Conservation (phyloP, 2,329 filamentous ascomycete species). For the Aureobasidium sp. region DNA sequence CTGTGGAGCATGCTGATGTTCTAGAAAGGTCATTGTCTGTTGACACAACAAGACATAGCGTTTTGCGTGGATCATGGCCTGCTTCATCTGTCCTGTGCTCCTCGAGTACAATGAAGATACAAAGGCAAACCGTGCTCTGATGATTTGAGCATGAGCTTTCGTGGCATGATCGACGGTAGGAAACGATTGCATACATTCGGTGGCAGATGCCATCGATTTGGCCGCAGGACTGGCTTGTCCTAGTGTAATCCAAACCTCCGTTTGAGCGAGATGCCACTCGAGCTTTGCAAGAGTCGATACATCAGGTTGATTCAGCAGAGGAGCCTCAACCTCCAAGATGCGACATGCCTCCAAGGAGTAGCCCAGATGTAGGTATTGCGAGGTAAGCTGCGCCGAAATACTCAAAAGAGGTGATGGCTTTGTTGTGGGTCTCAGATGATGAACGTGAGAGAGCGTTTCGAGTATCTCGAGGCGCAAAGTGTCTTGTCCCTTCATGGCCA, state of each 20-base stretch:
- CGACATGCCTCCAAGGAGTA: slow-evolving; percentile 53
- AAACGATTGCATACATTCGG: neutral
- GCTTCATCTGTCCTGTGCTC: neutral
- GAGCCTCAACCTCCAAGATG: slow-evolving; percentile 53
- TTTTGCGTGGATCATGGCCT: slow-evolving; percentile 4
- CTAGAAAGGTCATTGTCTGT: slow-evolving; percentile 1
- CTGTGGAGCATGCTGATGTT: slow-evolving; percentile 23
- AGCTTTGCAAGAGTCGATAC: slow-evolving; percentile 42
- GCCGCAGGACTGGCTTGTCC: neutral
- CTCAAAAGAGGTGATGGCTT: neutral
- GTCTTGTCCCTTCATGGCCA: slow-evolving; percentile 51
- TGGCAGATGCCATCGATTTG: neutral
- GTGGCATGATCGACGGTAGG: neutral
- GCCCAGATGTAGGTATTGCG: slow-evolving; percentile 54
- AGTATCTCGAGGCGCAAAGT: slow-evolving; percentile 22
- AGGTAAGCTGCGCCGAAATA: slow-evolving; percentile 33
- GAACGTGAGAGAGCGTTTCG: neutral
- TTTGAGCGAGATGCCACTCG: slow-evolving; percentile 39
- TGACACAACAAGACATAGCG: slow-evolving; percentile 7
- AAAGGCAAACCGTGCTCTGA: neutral
- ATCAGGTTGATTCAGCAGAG: slow-evolving; percentile 36
- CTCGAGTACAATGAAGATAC: neutral
- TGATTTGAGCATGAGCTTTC: neutral
- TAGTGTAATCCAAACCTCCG: neutral
- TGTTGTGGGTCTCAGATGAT: neutral